Evolutionary conservation across 2,329 filamentous ascomycete genomes (phyloP), one percentile per base, ranked within the genome.

Genomic region (Pseudogymnoascus sp.): DNA sequence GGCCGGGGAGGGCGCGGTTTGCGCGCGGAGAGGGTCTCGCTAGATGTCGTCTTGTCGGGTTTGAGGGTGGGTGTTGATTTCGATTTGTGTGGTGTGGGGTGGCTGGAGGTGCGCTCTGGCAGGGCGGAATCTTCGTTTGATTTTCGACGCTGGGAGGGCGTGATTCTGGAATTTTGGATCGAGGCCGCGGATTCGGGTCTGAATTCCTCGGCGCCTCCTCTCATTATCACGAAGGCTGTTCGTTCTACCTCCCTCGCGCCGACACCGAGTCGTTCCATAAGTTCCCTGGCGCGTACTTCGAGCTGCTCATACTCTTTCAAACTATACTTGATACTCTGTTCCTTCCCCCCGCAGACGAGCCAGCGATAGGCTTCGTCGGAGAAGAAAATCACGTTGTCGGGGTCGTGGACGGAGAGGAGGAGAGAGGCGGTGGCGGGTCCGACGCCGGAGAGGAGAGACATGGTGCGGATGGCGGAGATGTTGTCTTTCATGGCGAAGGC

Each of bases 351-450:
- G 71, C 82, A 84, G 69, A 84, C 84, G 5, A 89, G 75, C 89
- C 89, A 93, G 67, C 86, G 82, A 71, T 87, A 93, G 3, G 87
- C 81, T 74, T 95, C 90, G 70, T 96, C 91, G 2, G 87, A 89
- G 75, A 93, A 93, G 78, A 93, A 93, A 1, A 89, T 82, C 59
- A 87, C 79, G 11, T 76, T 75, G 0, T 78, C 73, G 0, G 87
- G 81, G 65, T 86, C 81, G 67, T 86, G 82, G 4, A 89, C 83
- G 4, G 87, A 83, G 2, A 95, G 80, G 1, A 93, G 76, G 34
- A 95, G 81, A 1, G 89, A 90, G 0, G 89, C 90, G 0, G 90
- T 93, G 6, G 90, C 90, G 1, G 90, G 89, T 0, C 90, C 90
- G 66, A 96, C 84, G 36, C 90, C 90, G 66, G 81, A 87, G n/a